Evolutionary conservation across 2,329 filamentous ascomycete genomes (phyloP).

Genomic region (Aspergillus sp.): DNA sequence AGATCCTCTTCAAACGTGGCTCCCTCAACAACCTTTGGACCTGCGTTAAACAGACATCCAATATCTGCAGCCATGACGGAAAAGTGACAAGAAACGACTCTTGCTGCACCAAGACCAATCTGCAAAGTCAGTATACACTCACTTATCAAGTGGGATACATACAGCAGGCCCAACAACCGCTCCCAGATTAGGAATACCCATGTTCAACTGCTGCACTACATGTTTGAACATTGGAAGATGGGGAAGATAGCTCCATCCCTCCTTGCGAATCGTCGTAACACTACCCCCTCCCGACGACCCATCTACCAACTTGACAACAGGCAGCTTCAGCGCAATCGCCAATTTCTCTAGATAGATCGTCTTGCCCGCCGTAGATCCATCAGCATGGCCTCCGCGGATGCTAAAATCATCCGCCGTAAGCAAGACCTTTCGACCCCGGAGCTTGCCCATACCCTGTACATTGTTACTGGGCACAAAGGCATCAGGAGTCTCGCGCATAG

Average conservation of each 20-base stretch:
- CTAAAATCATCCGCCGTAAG: conserved; percentile 63
- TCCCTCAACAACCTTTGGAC: conserved; percentile 57
- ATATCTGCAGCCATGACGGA: conserved; percentile 62
- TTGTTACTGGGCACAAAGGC: conserved; percentile 59
- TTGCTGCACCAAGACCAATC: conserved; percentile 59
- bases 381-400: conserved; percentile 60
- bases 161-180: conserved; percentile 58
- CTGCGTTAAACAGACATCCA: conserved; percentile 60
- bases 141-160: conserved; percentile 4
- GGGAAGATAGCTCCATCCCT: conserved; percentile 58
- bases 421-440: conserved; percentile 51
- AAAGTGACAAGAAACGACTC: conserved; percentile 60
- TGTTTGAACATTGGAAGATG: conserved; percentile 51
- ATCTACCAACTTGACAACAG: conserved; percentile 61
- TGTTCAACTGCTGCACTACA: conserved; percentile 55
- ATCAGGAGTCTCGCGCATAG: conserved; percentile 36
- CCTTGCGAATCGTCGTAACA: conserved; percentile 54
- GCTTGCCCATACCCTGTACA: conserved; percentile 53
- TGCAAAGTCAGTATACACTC: conserved; percentile 4
- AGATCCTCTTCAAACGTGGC: conserved; percentile 63
- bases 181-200: conserved; percentile 61
- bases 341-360: conserved; percentile 61
- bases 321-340: conserved; percentile 52
- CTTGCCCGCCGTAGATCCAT: conserved; percentile 55
- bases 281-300: conserved; percentile 60